Evolutionary conservation across 257 asterid genomes (phyloP).

Genomic region (Przewalskia tangutica): DNA sequence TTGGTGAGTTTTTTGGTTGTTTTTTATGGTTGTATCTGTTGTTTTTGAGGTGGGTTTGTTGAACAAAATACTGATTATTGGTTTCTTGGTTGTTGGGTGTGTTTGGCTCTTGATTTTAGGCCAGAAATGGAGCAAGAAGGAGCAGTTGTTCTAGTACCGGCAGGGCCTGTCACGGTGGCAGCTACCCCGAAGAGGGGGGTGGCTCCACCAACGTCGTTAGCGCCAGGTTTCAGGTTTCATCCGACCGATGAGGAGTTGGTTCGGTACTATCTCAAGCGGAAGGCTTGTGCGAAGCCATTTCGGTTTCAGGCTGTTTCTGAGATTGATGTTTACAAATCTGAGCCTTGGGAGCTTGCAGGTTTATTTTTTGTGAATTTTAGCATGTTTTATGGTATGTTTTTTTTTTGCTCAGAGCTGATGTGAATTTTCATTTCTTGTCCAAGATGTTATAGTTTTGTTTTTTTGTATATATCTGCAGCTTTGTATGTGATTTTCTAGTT

Average conservation of each 20-base stretch:
- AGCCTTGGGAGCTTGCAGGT: slow-evolving; percentile 94
- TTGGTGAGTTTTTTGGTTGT: neutral
- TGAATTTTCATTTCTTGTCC: neutral
- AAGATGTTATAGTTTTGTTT: neutral
- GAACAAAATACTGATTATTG: neutral
- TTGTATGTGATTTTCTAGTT: neutral
- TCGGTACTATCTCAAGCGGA: slow-evolving; percentile 73
- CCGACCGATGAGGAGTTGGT: slow-evolving; percentile 96
- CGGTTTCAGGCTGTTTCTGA: slow-evolving; percentile 81
- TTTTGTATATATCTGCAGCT: neutral
- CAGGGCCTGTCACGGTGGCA: slow-evolving; percentile 14
- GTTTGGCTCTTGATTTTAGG: neutral
- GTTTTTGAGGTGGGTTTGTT: neutral
- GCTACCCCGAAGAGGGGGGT: slow-evolving; percentile 21
- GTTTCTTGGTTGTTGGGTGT: slow-evolving; percentile 3
- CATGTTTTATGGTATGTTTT: neutral
- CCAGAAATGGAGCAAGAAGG: slow-evolving; percentile 29
- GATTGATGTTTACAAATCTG: slow-evolving; percentile 95
- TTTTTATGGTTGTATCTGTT: neutral
- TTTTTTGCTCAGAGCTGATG: slow-evolving; percentile 3
- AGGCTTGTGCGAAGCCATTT: slow-evolving; percentile 74
- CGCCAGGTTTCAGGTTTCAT: slow-evolving; percentile 94
- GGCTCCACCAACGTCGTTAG: slow-evolving; percentile 57
- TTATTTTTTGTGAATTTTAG: neutral
- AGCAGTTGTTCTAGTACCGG: slow-evolving; percentile 19